Conservation (phyloP, 176 grass and related monocot species). For the Cymbopogon citratus region DNA sequence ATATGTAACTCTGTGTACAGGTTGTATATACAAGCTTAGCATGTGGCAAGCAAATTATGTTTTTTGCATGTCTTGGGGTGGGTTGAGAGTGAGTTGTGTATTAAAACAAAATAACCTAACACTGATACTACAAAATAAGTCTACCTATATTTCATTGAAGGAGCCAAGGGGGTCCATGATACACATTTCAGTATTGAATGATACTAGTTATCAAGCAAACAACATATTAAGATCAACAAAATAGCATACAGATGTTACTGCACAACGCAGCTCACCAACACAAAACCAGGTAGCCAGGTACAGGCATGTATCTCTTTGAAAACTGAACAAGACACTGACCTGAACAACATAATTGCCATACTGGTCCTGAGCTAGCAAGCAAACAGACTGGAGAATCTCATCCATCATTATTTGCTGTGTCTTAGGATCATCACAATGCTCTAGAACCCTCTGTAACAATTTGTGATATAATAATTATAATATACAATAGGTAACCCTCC, state of each 20-base stretch:
- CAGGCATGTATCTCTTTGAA: constrained; percentile 8
- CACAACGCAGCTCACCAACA: background rate
- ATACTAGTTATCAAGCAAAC: constrained; percentile 5
- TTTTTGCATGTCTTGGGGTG: background rate
- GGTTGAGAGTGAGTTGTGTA: background rate
- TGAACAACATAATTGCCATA: constrained; percentile 96
- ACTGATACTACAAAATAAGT: background rate
- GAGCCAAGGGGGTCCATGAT: background rate
- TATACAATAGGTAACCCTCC: background rate
- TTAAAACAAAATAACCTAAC: background rate
- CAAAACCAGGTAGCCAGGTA: background rate
- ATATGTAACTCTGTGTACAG: background rate
- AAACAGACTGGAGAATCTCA: constrained; percentile 71
- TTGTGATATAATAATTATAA: constrained; percentile 9
- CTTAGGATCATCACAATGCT: constrained; percentile 73
- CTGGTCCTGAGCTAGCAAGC: constrained; percentile 68
- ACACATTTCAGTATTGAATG: background rate
- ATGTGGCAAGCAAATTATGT: background rate
- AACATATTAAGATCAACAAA: constrained; percentile 7
- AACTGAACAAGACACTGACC: constrained; percentile 32
- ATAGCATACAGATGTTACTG: constrained; percentile 16
- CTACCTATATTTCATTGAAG: background rate
- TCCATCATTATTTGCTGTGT: constrained; percentile 85
- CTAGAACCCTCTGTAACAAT: constrained; percentile 65
- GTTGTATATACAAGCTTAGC: background rate